A percentile compares a stretch with the other conserved stretches of the same genome.
Conservation (phyloP, 2,329 filamentous ascomycete genomes). For the Fusarium keratoplasticum region DNA sequence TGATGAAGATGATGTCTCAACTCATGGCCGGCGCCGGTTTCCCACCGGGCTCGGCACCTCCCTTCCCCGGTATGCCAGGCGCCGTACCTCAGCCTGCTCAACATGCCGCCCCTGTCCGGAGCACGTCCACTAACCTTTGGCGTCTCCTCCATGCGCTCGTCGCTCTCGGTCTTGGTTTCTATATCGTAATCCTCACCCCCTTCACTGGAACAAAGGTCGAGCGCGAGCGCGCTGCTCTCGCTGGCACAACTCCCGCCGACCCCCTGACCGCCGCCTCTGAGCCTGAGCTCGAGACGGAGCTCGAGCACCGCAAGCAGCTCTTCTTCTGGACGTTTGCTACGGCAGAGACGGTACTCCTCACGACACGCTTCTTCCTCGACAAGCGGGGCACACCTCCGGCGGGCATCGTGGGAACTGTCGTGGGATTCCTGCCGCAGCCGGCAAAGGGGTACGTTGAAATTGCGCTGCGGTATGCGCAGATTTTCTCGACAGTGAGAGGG, state of each 20-base stretch:
- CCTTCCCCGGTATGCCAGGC: slow-evolving; percentile 53
- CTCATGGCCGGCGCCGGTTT: slow-evolving; percentile 65
- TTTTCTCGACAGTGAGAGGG: slow-evolving; percentile 76
- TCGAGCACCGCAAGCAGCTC: slow-evolving; percentile 48
- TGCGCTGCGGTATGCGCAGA: slow-evolving; percentile 74
- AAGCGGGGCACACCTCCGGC: slow-evolving; percentile 66
- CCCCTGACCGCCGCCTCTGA: slow-evolving; percentile 37
- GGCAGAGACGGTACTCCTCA: slow-evolving; percentile 78
- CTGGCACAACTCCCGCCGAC: slow-evolving; percentile 40
- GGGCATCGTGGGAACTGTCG: slow-evolving; percentile 73
- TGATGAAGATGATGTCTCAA: slow-evolving; percentile 78
- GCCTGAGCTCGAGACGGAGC: slow-evolving; percentile 45
- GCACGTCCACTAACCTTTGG: slow-evolving; percentile 68
- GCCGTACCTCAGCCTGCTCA: slow-evolving; percentile 51
- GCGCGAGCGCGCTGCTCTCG: slow-evolving; percentile 59
- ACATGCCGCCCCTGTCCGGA: slow-evolving; percentile 42
- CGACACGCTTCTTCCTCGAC: slow-evolving; percentile 77
- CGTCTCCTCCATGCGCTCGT: slow-evolving; percentile 79
- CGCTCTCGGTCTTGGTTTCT: slow-evolving; percentile 75
- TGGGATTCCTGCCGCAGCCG: slow-evolving; percentile 74
- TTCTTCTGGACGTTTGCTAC: slow-evolving; percentile 88
- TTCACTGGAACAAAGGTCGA: slow-evolving; percentile 75
- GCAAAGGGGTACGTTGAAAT: slow-evolving; percentile 71
- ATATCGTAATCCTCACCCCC: slow-evolving; percentile 74
- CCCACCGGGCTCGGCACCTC: slow-evolving; percentile 45